Evolutionary conservation across 257 asterid genomes (phyloP).

Genomic region (Agastache rugosa): DNA sequence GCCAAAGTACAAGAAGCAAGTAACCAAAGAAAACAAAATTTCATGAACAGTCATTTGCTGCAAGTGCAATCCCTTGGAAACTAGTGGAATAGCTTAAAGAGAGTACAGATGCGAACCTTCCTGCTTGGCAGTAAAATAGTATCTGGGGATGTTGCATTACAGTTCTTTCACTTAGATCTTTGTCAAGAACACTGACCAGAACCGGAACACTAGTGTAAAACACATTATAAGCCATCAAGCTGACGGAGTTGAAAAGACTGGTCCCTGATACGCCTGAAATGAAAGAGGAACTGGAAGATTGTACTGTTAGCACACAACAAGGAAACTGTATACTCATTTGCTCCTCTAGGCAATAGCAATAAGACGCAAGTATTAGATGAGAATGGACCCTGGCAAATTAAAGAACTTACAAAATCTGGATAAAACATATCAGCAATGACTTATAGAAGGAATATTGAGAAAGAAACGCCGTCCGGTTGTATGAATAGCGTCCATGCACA

Average conservation of each 20-base stretch:
- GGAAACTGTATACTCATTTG: slow-evolving; percentile 26
- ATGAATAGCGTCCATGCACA: slow-evolving; percentile 98
- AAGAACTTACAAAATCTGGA: slow-evolving; percentile 93
- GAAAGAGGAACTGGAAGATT: slow-evolving; percentile 81
- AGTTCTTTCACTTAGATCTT: slow-evolving; percentile 91
- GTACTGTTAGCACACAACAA: slow-evolving; percentile 52
- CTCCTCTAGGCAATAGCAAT: slow-evolving; percentile 27
- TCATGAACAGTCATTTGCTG: slow-evolving; percentile 11
- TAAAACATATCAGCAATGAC: slow-evolving; percentile 91
- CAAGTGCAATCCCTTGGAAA: slow-evolving; percentile 30
- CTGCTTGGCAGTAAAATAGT: slow-evolving; percentile 94
- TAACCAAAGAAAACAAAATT: slow-evolving; percentile 8
- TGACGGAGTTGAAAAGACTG: slow-evolving; percentile 94
- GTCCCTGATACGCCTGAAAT: slow-evolving; percentile 98
- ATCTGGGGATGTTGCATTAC: slow-evolving; percentile 99
- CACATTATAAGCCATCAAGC: slow-evolving; percentile 98
- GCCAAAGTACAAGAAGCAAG: slow-evolving; percentile 30
- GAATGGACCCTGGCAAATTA: slow-evolving; percentile 23
- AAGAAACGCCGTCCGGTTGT: slow-evolving; percentile 96
- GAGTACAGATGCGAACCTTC: slow-evolving; percentile 64
- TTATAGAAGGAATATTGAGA: slow-evolving; percentile 98
- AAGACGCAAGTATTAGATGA: slow-evolving; percentile 27
- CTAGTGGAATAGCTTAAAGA: slow-evolving; percentile 31
- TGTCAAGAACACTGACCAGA: slow-evolving; percentile 88
- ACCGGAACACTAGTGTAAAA: slow-evolving; percentile 97